Percentiles rank a stretch among this genome's conserved stretches.
These are phyloP conservation scores for Boletus smithii DNA, from an alignment of 1,284 basidiomycete species.

Conservation along the genomic window DNA sequence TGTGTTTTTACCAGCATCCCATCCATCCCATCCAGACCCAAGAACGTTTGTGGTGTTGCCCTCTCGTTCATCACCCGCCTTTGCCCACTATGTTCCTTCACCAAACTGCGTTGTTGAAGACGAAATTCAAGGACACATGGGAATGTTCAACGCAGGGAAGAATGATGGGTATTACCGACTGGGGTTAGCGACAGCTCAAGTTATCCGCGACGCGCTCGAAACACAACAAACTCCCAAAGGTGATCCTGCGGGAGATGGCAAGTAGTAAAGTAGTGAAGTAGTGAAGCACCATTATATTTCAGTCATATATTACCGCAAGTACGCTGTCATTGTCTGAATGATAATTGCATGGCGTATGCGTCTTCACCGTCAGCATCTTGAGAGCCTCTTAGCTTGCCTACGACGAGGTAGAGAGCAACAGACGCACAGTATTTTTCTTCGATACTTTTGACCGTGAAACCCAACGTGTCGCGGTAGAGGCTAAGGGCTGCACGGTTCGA, in stretches of 20 bases:
- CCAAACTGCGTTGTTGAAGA: slow-evolving; percentile 69
- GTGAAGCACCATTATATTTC: slow-evolving; percentile 7
- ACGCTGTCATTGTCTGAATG: slow-evolving; percentile 41
- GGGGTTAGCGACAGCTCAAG: slow-evolving; percentile 62
- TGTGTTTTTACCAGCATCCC: slow-evolving; percentile 63
- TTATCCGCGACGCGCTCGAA: slow-evolving; percentile 55
- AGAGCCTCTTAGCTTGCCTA: slow-evolving; percentile 9
- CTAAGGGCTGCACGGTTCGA: slow-evolving; percentile 88
- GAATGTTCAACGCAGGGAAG: slow-evolving; percentile 81
- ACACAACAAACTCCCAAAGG: not conserved
- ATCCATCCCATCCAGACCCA: slow-evolving; percentile 46
- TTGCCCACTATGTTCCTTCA: slow-evolving; percentile 57
- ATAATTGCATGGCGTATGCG: slow-evolving; percentile 84
- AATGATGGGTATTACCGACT: slow-evolving; percentile 91
- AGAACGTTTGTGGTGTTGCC: slow-evolving; percentile 81
- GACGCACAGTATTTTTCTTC: slow-evolving; percentile 86
- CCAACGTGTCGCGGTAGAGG: slow-evolving; percentile 86
- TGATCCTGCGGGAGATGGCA: not conserved
- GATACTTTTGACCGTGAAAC: slow-evolving; percentile 81
- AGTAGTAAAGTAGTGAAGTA: slow-evolving; percentile 1
- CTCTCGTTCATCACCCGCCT: slow-evolving; percentile 46
- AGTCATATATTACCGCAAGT: slow-evolving; percentile 3
- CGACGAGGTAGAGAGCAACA: slow-evolving; percentile 3
- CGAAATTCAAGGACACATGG: slow-evolving; percentile 84
- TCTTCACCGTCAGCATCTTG: slow-evolving; percentile 91